Evolutionary conservation across 495 filamentous ascomycete genomes (phyloP).

Genomic region (Xylaria scruposa): DNA sequence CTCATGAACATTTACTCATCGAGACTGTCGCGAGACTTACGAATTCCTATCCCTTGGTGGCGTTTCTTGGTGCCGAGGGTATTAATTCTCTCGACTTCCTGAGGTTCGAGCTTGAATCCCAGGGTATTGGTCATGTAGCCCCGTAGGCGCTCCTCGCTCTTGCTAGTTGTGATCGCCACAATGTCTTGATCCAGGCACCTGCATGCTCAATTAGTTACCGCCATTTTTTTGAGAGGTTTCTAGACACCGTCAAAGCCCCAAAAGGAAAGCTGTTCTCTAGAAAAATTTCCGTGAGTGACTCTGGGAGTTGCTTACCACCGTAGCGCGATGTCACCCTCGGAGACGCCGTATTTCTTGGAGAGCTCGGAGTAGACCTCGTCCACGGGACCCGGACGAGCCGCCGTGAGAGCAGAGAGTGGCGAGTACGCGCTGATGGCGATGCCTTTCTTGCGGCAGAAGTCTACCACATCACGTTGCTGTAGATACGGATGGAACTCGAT

Average conservation of each 20-base stretch:
- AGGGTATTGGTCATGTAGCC: slow-evolving; percentile 66
- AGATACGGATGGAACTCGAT: slow-evolving; percentile 89
- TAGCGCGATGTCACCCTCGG: slow-evolving; percentile 68
- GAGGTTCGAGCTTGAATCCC: slow-evolving; percentile 70
- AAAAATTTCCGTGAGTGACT: background rate
- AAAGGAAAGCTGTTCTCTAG: background rate
- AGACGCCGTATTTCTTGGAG: slow-evolving; percentile 79
- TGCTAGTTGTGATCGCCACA: slow-evolving; percentile 76
- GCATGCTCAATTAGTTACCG: background rate
- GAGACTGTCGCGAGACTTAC: background rate
- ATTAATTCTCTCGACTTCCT: slow-evolving; percentile 72
- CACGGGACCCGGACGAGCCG: slow-evolving; percentile 65
- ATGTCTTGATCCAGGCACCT: slow-evolving; percentile 71
- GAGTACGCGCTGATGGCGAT: slow-evolving; percentile 76
- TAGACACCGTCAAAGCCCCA: background rate
- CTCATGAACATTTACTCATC: background rate
- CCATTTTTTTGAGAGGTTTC: background rate
- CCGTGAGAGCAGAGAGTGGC: slow-evolving; percentile 69
- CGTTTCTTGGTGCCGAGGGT: slow-evolving; percentile 68
- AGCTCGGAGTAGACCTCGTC: slow-evolving; percentile 66
- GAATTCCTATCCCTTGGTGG: slow-evolving; percentile 17
- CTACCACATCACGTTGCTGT: slow-evolving; percentile 71
- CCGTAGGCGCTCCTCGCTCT: slow-evolving; percentile 71
- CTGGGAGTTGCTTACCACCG: slow-evolving; percentile 61
- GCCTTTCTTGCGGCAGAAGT: slow-evolving; percentile 66